Evolutionary conservation across 768 basidiomycete genomes (phyloP).

Genomic region (Clitopilus hobsonii): DNA sequence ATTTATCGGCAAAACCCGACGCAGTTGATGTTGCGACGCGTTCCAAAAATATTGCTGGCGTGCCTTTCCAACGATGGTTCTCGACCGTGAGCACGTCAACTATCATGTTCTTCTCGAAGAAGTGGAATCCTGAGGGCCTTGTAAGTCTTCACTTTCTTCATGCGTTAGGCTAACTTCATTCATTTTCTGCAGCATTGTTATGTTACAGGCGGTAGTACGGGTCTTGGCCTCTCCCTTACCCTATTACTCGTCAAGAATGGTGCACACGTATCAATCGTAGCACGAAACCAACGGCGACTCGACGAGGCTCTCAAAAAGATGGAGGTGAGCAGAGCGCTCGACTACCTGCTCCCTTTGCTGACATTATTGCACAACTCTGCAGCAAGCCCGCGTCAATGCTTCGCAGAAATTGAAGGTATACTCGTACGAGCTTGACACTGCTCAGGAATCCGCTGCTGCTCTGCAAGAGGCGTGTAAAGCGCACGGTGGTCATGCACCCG

Average conservation of each 20-base stretch:
- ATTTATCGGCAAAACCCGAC: too few relatives aligned
- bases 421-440: slow-evolving; percentile 58
- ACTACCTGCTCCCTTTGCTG: too few relatives aligned
- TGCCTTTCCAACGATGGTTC: too few relatives aligned
- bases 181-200: slow-evolving; percentile 62
- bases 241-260: slow-evolving; percentile 61
- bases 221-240: slow-evolving; percentile 75
- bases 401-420: slow-evolving; percentile 60
- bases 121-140: slow-evolving; percentile 41
- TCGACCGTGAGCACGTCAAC: too few relatives aligned
- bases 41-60: too few relatives aligned
- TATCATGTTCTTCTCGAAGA: slow-evolving; percentile 12
- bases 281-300: slow-evolving; percentile 63
- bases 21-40: too few relatives aligned
- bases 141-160: slow-evolving; percentile 14
- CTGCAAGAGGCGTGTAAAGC: slow-evolving; percentile 52
- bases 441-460: slow-evolving; percentile 50
- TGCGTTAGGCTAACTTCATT: background rate
- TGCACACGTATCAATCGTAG: slow-evolving; percentile 83
- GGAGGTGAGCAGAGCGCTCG: too few relatives aligned
- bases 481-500: slow-evolving; percentile 56
- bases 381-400: slow-evolving; percentile 50
- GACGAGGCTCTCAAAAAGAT: slow-evolving; percentile 54
- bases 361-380: background rate
- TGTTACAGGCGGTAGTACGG: slow-evolving; percentile 79